Percentiles rank a stretch among this genome's conserved stretches.
These are phyloP conservation scores for Sungouiozyma ichnusensis DNA, from an alignment of 805 yeast species.

Conservation along the genomic window DNA sequence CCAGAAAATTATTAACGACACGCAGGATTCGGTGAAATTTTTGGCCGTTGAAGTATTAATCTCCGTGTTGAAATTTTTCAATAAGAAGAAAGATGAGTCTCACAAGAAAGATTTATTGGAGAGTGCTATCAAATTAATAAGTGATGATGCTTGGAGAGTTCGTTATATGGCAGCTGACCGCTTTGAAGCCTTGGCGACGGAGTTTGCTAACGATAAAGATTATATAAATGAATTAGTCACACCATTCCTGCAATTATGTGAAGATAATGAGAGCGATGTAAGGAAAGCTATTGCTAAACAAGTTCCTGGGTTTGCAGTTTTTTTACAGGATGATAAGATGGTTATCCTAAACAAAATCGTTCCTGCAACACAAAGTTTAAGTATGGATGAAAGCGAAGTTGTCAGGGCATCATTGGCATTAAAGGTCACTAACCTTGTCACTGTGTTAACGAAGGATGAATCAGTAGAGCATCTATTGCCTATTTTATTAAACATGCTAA, in stretches of 20 bases:
- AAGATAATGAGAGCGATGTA: constrained; percentile 93
- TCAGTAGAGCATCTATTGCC: constrained; percentile 80
- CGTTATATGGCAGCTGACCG: constrained; percentile 97
- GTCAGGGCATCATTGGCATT: constrained; percentile 90
- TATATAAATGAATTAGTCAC: constrained; percentile 41
- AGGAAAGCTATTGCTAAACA: constrained; percentile 91
- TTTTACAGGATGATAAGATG: constrained; percentile 36
- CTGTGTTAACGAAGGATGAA: constrained; percentile 71
- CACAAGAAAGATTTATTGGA: constrained; percentile 55
- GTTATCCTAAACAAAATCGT: constrained; percentile 59
- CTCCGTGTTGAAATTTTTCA: constrained; percentile 64
- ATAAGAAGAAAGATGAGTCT: constrained; percentile 42
- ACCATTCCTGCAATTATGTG: constrained; percentile 67
- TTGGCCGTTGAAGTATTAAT: constrained; percentile 81
- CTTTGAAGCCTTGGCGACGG: constrained; percentile 61
- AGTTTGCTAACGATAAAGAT: constrained; percentile 46
- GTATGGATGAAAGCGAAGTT: constrained; percentile 84
- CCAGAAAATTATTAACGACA: constrained; percentile 64
- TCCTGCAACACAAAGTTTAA: constrained; percentile 73
- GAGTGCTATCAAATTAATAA: constrained; percentile 59
- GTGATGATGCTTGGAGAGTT: constrained; percentile 95
- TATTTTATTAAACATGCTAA: constrained; percentile 81
- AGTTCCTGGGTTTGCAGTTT: constrained; percentile 60
- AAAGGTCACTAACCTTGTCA: constrained; percentile 77
- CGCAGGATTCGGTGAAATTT: constrained; percentile 91